phyloP scores from a whole-genome alignment of 192 early-diverging fungal genomes.

The Coemansia sp. region DNA sequence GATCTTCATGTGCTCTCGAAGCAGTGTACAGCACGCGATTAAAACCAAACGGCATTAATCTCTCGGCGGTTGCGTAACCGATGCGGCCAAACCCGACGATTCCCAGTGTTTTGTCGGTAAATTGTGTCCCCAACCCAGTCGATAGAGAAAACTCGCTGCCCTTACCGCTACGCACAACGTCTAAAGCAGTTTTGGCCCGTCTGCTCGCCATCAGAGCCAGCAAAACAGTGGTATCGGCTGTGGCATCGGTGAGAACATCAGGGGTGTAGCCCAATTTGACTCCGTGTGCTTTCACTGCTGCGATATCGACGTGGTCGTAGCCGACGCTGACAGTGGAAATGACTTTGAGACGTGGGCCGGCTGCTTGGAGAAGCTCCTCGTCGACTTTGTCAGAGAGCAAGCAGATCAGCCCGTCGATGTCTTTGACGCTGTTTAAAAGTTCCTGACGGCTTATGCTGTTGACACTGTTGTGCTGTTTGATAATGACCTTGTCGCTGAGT shows the following conservation, averaged over 20 bases:
- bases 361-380: slow-evolving; percentile 63
- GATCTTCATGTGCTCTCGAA: slow-evolving; percentile 54
- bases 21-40: slow-evolving; percentile 64
- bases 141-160: slow-evolving; percentile 29
- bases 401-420: slow-evolving; percentile 63
- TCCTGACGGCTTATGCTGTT: slow-evolving; percentile 51
- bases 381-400: slow-evolving; percentile 77
- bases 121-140: slow-evolving; percentile 62
- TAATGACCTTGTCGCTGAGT: slow-evolving; percentile 47
- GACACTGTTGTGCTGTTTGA: slow-evolving; percentile 60
- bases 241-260: slow-evolving; percentile 85
- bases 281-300: slow-evolving; percentile 48
- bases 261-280: slow-evolving; percentile 76
- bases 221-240: slow-evolving; percentile 78
- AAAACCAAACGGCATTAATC: slow-evolving; percentile 73
- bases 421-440: slow-evolving; percentile 50
- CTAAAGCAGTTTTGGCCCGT: slow-evolving; percentile 62
- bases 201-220: slow-evolving; percentile 73
- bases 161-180: slow-evolving; percentile 11
- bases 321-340: slow-evolving; percentile 82
- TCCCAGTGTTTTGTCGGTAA: slow-evolving; percentile 76
- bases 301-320: slow-evolving; percentile 75
- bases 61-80: slow-evolving; percentile 69
- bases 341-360: slow-evolving; percentile 64
- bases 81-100: slow-evolving; percentile 86